Evolutionary conservation across 805 yeast species (phyloP).

Genomic region (Suhomyces sp.): DNA sequence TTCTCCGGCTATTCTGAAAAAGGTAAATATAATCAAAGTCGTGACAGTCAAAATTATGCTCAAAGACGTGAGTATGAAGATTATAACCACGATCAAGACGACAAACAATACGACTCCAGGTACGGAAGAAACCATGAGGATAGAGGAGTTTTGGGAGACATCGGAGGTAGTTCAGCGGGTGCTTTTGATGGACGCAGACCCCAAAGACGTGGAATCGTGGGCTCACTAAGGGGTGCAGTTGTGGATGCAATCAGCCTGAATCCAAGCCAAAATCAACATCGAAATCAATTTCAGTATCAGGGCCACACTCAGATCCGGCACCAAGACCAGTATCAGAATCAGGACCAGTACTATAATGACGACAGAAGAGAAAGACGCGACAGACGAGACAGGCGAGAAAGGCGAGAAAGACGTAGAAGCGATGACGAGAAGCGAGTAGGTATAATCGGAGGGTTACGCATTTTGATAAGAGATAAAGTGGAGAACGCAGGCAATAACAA

Average conservation of each 20-base stretch:
- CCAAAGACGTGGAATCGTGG: constrained; percentile 23
- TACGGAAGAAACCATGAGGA: constrained; percentile 21
- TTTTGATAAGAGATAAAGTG: too few species aligned
- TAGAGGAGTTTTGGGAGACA: constrained; percentile 25
- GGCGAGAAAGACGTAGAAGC: too few species aligned
- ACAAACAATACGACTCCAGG: constrained; percentile 28
- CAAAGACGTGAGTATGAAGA: too few species aligned
- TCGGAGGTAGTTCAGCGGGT: constrained; percentile 32
- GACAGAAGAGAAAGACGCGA: too few species aligned
- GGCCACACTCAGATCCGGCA: constrained; percentile 9
- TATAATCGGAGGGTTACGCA: too few species aligned
- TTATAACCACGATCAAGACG: constrained; percentile 21
- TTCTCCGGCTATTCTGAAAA: constrained; percentile 25
- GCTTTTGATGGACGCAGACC: constrained; percentile 28
- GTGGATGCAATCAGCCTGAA: constrained; percentile 22
- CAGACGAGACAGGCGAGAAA: too few species aligned
- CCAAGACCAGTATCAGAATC: too few species aligned
- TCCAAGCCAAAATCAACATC: constrained; percentile 24
- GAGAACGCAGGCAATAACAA: too few species aligned
- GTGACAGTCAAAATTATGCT: neutral
- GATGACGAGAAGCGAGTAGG: too few species aligned
- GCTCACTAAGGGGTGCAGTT: constrained; percentile 28
- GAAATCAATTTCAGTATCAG: constrained; percentile 16
- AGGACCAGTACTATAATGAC: too few species aligned
- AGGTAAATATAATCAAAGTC: constrained; percentile 15